A percentile compares a stretch with the other conserved stretches of the same genome.
These are phyloP conservation scores for Macrocybe gigantea DNA, from an alignment of 768 basidiomycete genomes.

Conservation along the genomic window DNA sequence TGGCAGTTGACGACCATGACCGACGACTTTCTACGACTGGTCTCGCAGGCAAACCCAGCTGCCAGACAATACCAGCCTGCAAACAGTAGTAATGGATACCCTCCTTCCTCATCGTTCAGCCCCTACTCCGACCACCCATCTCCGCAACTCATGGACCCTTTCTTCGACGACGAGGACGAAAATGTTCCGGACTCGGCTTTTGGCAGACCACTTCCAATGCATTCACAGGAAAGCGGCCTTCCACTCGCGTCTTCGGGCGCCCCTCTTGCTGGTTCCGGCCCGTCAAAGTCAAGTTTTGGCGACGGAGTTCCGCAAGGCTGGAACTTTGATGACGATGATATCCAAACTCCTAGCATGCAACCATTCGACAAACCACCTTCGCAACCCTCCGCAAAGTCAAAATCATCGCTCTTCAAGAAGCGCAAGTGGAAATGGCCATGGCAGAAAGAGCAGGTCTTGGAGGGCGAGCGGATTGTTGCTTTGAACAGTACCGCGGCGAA, in stretches of 20 bases:
- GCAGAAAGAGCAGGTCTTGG: conserved; percentile 58
- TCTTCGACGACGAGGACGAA: conserved; percentile 84
- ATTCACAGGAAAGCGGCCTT: conserved; percentile 49
- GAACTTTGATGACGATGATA: conserved; percentile 68
- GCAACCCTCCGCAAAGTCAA: conserved; percentile 36
- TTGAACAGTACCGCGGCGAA: conserved; percentile 74
- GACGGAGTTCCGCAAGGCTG: conserved; percentile 58
- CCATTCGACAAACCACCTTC: conserved; percentile 21
- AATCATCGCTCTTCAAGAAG: conserved; percentile 21
- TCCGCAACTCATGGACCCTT: conserved; percentile 69
- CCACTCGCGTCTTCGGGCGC: conserved; percentile 56
- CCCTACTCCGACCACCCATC: conserved; percentile 34
- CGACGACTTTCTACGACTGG: conserved; percentile 72
- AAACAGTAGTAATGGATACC: conserved; percentile 54
- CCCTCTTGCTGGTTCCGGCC: conserved; percentile 51
- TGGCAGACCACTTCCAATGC: conserved; percentile 42
- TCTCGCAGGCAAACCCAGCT: conserved; percentile 68
- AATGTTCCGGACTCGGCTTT: conserved; percentile 66
- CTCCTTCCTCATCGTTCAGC: conserved; percentile 41
- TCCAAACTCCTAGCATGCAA: conserved; percentile 29
- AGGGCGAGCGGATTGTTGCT: conserved; percentile 74
- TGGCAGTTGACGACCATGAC: conserved; percentile 33
- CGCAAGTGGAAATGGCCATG: conserved; percentile 81
- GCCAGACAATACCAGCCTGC: conserved; percentile 43
- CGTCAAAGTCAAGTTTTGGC: conserved; percentile 39